Evolutionary conservation across 306 rosid species (phyloP), one percentile per base, ranked within the genome.

Genomic region (Vigna unguiculata): DNA sequence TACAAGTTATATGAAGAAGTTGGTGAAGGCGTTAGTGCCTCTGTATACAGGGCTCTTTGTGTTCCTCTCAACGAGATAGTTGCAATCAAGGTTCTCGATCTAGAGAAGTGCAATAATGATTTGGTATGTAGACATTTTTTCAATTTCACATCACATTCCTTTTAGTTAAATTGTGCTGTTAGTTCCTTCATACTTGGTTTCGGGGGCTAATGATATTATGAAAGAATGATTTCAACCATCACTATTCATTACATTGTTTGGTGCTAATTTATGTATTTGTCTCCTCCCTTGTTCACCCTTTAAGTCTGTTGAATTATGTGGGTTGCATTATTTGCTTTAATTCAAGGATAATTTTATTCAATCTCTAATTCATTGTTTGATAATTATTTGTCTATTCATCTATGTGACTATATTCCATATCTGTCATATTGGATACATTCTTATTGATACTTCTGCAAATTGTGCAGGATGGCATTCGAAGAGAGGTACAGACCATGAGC

Each of bases 1-100:
- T 94, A 94, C 68, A 90, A 88, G 79, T 85, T 94, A 77, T 94
- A 94, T 61, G 98, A 94, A 92, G 97, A 94, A 86, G 98, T 94
- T 65, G 98, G 98, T 71, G 98, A 94, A 84, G 98, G 98, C 17
- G 97, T 94, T 55, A 94, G 98, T 14, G 98, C 98, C 76, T 82
- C 95, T 0, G 98, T 94, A 74, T 74, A 84, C 80, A 85, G 98
- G 87, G 98, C 97, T 80, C 92, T 94, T 57, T 94, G 98, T 20
- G 41, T 92, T 80, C 98, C 98, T 34, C 84, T 90, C 71, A 94
- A 94, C 69, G 93, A 90, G 81, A 87, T 72, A 79, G 95, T 94
- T 78, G 98, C 98, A 71, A 92, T 94, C 91, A 94, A 94, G 89
- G 97, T 92, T 86, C 97, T 94, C 19, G 97, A 94, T 87, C 91